phyloP scores from a whole-genome alignment of 202 grass and related monocot genomes.

The Schoenoplectus tabernaemontani region DNA sequence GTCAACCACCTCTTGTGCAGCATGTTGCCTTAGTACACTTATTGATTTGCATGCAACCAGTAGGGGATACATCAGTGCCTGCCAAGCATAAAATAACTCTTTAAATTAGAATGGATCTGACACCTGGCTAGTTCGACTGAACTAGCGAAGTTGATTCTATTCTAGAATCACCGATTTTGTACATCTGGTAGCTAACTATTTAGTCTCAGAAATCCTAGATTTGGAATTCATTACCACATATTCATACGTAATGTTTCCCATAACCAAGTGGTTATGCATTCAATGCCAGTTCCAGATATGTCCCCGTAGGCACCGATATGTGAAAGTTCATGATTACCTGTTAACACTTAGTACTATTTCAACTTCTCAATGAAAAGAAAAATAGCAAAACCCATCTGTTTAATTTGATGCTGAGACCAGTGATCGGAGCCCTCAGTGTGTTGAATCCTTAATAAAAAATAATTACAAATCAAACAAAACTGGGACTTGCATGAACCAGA shows the following conservation, averaged over 20 bases:
- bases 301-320: background rate
- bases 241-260: background rate
- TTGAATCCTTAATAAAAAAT: background rate
- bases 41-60: constrained; percentile 99
- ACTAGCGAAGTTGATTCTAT: constrained; percentile 1
- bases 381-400: background rate
- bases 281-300: background rate
- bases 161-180: background rate
- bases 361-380: constrained; percentile 3
- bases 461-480: constrained; percentile 10
- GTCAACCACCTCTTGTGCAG: constrained; percentile 88
- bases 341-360: background rate
- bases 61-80: constrained; percentile 98
- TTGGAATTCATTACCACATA: no score
- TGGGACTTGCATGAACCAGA: constrained; percentile 25
- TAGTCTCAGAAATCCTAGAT: no score
- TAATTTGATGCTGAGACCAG: background rate
- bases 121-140: background rate
- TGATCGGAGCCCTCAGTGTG: background rate
- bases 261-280: background rate
- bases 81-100: constrained; percentile 32
- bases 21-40: constrained; percentile 70
- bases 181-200: background rate
- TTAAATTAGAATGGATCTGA: background rate
- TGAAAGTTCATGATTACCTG: background rate